Conservation (phyloP, 768 basidiomycete genomes). For the Boletus vinaceobasis region DNA sequence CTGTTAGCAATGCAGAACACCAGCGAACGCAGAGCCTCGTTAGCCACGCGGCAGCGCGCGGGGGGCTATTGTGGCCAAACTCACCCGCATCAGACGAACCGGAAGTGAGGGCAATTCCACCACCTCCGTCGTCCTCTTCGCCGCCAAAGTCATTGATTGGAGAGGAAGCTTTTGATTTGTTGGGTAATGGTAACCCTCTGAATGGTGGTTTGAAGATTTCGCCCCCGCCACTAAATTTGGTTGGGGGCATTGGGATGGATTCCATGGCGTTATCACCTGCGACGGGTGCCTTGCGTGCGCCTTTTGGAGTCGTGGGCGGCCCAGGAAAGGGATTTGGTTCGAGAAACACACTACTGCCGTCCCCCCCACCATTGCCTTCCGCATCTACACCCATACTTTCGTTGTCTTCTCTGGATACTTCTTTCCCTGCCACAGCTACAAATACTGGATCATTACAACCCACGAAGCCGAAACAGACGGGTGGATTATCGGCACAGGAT, state of each 20-base stretch:
- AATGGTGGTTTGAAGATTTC: not conserved
- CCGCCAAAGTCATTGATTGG: not conserved
- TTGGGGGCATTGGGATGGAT: not conserved
- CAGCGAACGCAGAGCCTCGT: slow-evolving; percentile 57
- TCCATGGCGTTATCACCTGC: not conserved
- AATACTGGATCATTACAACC: slow-evolving; percentile 7
- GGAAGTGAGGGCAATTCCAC: slow-evolving; percentile 28
- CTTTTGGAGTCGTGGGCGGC: not conserved
- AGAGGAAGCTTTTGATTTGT: slow-evolving; percentile 14
- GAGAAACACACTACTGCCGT: slow-evolving; percentile 13
- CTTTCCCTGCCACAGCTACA: slow-evolving; percentile 10
- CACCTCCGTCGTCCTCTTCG: slow-evolving; percentile 18
- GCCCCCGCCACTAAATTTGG: not conserved
- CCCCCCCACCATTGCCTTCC: slow-evolving; percentile 13
- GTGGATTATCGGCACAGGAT: slow-evolving; percentile 78
- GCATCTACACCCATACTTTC: slow-evolving; percentile 18
- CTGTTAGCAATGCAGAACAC: slow-evolving; percentile 44
- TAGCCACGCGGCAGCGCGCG: slow-evolving; percentile 50
- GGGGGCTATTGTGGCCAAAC: slow-evolving; percentile 39
- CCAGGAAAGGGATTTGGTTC: slow-evolving; percentile 2
- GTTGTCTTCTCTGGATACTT: slow-evolving; percentile 8
- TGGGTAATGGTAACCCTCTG: slow-evolving; percentile 11
- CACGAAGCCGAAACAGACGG: slow-evolving; percentile 30
- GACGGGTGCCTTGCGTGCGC: not conserved
- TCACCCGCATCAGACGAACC: slow-evolving; percentile 16